phyloP scores from a whole-genome alignment of 768 basidiomycete genomes.

The Trametes cubensis region DNA sequence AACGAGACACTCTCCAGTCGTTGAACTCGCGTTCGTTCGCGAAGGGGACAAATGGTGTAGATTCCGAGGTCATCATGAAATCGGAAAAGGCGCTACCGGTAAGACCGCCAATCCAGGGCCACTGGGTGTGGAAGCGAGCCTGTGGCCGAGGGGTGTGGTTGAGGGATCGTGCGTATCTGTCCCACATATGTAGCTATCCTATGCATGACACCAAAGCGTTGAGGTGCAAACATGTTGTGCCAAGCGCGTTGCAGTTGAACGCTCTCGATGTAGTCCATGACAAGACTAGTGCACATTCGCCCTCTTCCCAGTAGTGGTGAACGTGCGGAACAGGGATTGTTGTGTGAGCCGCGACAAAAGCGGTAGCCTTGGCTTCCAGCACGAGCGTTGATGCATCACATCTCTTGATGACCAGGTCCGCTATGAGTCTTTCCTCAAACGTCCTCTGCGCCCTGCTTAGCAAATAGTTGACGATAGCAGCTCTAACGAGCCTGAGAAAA shows the following conservation, averaged over 20 bases:
- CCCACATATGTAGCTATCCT: conserved; percentile 4
- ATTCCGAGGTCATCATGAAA: neutral
- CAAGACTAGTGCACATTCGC: too few relatives aligned
- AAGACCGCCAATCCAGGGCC: neutral
- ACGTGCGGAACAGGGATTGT: conserved; percentile 23
- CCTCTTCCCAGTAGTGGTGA: neutral
- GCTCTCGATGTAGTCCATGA: conserved; percentile 14
- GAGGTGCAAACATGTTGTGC: conserved; percentile 1
- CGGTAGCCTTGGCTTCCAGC: conserved; percentile 15
- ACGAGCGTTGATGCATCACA: neutral
- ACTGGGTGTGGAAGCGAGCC: neutral
- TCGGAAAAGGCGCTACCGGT: neutral
- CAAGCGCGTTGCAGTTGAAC: conserved; percentile 7
- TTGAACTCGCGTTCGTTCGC: conserved; percentile 10
- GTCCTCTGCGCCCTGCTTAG: too few relatives aligned
- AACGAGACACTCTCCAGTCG: conserved; percentile 5
- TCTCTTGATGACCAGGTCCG: conserved; percentile 1
- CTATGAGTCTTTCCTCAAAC: neutral
- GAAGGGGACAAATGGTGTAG: conserved; percentile 4
- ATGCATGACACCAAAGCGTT: neutral
- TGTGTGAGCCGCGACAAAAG: conserved; percentile 15
- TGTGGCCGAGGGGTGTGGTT: neutral
- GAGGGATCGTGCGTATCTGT: conserved; percentile 6
- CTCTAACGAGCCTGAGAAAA: too few relatives aligned
- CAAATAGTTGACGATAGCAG: too few relatives aligned